Conservation (phyloP, 2,329 filamentous ascomycete species). For the Tolypocladium capitatum region DNA sequence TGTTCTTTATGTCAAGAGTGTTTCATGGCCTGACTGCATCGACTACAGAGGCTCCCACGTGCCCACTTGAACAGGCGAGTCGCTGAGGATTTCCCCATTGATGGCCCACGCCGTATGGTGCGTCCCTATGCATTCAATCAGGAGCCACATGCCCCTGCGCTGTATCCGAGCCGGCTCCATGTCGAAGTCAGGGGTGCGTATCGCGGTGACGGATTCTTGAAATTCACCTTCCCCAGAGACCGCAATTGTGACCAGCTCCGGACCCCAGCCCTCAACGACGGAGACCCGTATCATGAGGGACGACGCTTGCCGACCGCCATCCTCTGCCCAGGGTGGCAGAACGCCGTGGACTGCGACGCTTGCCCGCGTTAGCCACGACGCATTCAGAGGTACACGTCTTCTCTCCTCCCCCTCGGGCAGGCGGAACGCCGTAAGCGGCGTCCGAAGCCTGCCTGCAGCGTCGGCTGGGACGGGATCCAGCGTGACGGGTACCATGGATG, state of each 20-base stretch:
- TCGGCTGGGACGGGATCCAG: constrained; percentile 55
- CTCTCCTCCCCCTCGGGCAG: constrained; percentile 30
- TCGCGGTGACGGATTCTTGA: constrained; percentile 49
- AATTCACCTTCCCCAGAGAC: constrained; percentile 62
- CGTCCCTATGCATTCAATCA: constrained; percentile 67
- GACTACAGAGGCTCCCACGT: constrained; percentile 23
- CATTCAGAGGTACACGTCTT: constrained; percentile 25
- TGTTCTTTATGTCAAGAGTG: not conserved
- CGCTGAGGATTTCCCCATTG: constrained; percentile 37
- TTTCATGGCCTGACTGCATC: not conserved
- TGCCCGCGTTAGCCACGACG: constrained; percentile 44
- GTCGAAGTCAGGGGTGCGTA: constrained; percentile 63
- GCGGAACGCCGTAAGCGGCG: constrained; percentile 40
- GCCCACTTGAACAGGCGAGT: constrained; percentile 29
- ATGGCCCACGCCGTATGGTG: constrained; percentile 29
- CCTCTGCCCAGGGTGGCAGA: constrained; percentile 11
- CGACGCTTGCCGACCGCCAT: constrained; percentile 20
- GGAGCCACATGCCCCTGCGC: constrained; percentile 57
- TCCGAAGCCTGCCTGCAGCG: constrained; percentile 59
- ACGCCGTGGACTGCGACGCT: constrained; percentile 19
- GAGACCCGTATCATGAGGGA: constrained; percentile 52
- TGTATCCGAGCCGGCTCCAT: constrained; percentile 49
- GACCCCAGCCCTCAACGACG: constrained; percentile 59
- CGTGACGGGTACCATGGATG: constrained; percentile 42
- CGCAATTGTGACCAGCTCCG: constrained; percentile 50